Conservation (phyloP, 345 rosid species). For the Rhodamnia argentea region DNA sequence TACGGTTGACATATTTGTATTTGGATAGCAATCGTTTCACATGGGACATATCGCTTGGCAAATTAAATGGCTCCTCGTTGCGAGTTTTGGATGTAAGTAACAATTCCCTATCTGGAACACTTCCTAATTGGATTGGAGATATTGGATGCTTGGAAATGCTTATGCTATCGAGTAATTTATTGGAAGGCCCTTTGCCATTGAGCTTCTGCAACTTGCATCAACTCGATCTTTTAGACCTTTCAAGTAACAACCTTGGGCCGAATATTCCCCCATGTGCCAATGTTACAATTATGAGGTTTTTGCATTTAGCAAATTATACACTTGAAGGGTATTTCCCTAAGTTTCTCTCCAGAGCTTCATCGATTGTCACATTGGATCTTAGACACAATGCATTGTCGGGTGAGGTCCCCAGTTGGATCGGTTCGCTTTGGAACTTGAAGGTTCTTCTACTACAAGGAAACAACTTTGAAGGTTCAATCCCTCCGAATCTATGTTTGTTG, state of each 20-base stretch:
- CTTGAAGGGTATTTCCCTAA: neutral
- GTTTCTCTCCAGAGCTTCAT: neutral
- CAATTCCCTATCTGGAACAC: slow-evolving; percentile 1
- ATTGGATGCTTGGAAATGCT: fast-evolving
- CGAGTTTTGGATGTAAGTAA: neutral
- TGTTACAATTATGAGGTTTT: neutral
- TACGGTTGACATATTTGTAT: fast-evolving
- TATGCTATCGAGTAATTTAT: neutral
- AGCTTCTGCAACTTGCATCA: neutral
- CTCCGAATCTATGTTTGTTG: neutral
- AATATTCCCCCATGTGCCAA: neutral
- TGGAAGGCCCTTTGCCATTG: neutral
- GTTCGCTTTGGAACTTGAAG: neutral
- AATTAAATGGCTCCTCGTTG: neutral
- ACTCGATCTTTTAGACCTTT: slow-evolving; percentile 5
- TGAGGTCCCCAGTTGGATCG: neutral
- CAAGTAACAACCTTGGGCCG: neutral
- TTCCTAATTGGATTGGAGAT: slow-evolving; percentile 10
- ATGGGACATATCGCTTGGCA: fast-evolving
- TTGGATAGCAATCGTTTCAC: neutral
- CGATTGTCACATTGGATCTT: neutral
- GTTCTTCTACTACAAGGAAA: neutral
- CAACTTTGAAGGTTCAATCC: neutral
- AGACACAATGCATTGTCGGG: neutral
- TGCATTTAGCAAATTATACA: neutral